A percentile compares a stretch with the other conserved stretches of the same genome.
These are phyloP conservation scores for Plasmodium knowlesi DNA, from an alignment of 169 alveolate genomes.

Conservation along the genomic window DNA sequence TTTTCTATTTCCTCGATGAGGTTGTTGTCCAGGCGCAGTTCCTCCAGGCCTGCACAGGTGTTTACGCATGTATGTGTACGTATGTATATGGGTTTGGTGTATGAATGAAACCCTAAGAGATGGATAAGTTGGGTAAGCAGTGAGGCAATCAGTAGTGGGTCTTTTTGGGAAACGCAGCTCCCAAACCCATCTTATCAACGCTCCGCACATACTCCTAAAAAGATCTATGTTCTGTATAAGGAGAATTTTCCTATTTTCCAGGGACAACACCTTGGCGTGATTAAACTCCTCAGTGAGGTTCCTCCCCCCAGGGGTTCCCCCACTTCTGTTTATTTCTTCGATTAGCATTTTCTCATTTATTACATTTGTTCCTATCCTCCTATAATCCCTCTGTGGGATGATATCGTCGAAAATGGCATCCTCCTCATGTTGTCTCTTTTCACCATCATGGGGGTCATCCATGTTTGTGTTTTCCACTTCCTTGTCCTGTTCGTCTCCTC, in stretches of 20 bases:
- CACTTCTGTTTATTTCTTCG: slow-evolving; percentile 10
- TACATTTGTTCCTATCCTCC: slow-evolving; percentile 30
- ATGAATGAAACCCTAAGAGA: background rate
- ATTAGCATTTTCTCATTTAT: slow-evolving; percentile 63
- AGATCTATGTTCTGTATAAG: slow-evolving; percentile 55
- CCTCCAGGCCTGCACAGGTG: slow-evolving; percentile 26
- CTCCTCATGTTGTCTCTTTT: slow-evolving; percentile 16
- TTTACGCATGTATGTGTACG: background rate
- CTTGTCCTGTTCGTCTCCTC: background rate
- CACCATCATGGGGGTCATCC: background rate
- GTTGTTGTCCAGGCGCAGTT: slow-evolving; percentile 40
- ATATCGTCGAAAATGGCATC: slow-evolving; percentile 18
- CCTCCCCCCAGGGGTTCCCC: background rate
- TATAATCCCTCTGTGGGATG: slow-evolving; percentile 47
- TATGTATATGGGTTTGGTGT: background rate
- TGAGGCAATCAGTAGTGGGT: no score
- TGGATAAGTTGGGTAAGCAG: background rate
- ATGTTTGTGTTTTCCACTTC: background rate
- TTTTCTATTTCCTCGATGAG: slow-evolving; percentile 63
- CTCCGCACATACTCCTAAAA: slow-evolving; percentile 25
- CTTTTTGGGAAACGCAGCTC: background rate
- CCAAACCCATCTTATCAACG: background rate
- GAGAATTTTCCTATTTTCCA: slow-evolving; percentile 45
- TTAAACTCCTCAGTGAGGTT: slow-evolving; percentile 27
- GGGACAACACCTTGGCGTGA: slow-evolving; percentile 10